Percentiles rank a stretch among this genome's conserved stretches.
These are phyloP conservation scores for Paecilomyces formosus DNA, from an alignment of 2,329 filamentous ascomycete genomes.

Conservation along the genomic window DNA sequence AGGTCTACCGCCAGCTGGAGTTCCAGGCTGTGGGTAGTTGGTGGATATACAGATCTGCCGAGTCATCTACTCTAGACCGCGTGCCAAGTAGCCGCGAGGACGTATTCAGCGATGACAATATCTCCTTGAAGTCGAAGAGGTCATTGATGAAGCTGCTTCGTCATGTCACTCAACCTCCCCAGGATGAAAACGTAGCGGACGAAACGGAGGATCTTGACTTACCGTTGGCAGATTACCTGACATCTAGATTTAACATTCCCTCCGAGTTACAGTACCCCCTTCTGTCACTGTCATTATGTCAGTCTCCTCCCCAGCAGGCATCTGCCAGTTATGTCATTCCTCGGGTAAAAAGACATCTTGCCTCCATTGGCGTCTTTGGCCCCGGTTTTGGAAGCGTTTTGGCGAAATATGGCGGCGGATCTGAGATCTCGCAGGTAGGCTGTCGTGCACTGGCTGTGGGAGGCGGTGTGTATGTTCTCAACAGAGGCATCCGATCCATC, in stretches of 20 bases:
- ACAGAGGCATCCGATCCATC: conserved; percentile 52
- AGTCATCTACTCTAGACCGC: conserved; percentile 46
- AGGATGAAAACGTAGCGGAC: conserved; percentile 51
- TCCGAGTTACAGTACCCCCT: conserved; percentile 58
- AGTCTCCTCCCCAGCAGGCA: conserved; percentile 48
- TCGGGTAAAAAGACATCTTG: conserved; percentile 69
- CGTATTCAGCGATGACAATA: conserved; percentile 69
- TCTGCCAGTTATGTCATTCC: conserved; percentile 63
- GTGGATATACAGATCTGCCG: conserved; percentile 57
- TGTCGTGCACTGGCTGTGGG: conserved; percentile 88
- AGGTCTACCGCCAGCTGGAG: conserved; percentile 80
- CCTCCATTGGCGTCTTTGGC: conserved; percentile 81
- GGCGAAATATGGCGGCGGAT: conserved; percentile 85
- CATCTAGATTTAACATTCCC: conserved; percentile 59
- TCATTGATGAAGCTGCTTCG: conserved; percentile 89
- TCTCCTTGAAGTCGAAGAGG: conserved; percentile 75
- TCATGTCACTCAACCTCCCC: conserved; percentile 58
- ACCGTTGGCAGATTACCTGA: conserved; percentile 40
- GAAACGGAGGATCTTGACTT: conserved; percentile 50
- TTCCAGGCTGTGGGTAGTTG: conserved; percentile 91
- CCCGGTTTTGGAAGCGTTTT: conserved; percentile 83
- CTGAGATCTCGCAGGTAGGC: conserved; percentile 83
- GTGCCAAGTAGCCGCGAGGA: conserved; percentile 89
- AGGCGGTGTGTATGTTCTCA: conserved; percentile 82
- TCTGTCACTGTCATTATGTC: conserved; percentile 65